A percentile compares a stretch with the other conserved stretches of the same genome.
phyloP scores from a whole-genome alignment of 306 rosid genomes.

The Cucurbita moschata region DNA sequence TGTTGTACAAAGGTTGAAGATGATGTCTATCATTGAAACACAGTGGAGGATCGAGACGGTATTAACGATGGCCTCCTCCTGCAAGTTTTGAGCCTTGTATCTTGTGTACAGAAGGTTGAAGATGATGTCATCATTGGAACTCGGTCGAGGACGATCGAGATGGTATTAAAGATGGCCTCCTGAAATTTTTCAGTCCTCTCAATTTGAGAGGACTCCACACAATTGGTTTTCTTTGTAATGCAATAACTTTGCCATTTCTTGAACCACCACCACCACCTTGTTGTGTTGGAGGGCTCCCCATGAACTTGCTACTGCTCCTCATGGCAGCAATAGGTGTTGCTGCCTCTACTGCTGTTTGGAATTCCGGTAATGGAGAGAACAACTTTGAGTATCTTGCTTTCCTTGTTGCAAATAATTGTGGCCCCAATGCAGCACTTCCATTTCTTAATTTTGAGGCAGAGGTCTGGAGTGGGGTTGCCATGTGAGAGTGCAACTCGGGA shows the following conservation, averaged over 20 bases:
- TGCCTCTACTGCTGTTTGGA: constrained; percentile 29
- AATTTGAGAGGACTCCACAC: constrained; percentile 82
- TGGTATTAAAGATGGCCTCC: constrained; percentile 60
- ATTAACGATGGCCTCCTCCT: constrained; percentile 45
- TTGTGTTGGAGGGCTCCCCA: constrained; percentile 59
- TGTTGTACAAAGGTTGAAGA: background rate
- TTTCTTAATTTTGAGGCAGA: constrained; percentile 35
- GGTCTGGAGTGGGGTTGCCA: constrained; percentile 51
- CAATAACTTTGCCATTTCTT: constrained; percentile 33
- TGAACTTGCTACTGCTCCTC: constrained; percentile 68
- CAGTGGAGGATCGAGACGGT: constrained; percentile 25
- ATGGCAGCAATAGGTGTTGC: constrained; percentile 51
- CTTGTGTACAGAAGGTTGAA: background rate
- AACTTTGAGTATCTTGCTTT: constrained; percentile 56
- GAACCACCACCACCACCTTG: constrained; percentile 13
- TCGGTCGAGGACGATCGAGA: constrained; percentile 33
- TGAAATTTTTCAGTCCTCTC: constrained; percentile 33
- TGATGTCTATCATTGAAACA: constrained; percentile 16
- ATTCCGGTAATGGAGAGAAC: constrained; percentile 58
- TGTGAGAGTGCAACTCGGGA: constrained; percentile 37
- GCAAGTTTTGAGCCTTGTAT: constrained; percentile 12
- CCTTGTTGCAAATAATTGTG: constrained; percentile 27
- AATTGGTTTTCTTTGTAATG: constrained; percentile 46
- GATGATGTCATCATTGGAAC: constrained; percentile 16
- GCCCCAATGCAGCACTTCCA: constrained; percentile 15